phyloP scores from a whole-genome alignment of 495 filamentous ascomycete species.

The Daldinia decipiens region DNA sequence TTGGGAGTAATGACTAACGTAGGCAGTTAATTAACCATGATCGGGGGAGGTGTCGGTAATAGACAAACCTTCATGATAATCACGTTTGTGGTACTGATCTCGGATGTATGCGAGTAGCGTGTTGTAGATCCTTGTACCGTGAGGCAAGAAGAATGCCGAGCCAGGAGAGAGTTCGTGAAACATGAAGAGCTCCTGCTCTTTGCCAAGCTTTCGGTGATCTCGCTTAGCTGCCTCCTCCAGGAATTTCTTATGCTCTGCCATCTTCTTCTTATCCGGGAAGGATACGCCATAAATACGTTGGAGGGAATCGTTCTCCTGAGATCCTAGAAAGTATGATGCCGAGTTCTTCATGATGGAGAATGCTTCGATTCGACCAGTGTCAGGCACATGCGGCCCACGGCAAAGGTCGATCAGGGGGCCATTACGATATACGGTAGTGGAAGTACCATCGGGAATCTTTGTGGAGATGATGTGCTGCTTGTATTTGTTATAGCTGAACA shows the following conservation, averaged over 20 bases:
- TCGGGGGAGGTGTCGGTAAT: neutral
- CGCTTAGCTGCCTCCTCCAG: constrained; percentile 96
- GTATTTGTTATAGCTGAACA: constrained; percentile 96
- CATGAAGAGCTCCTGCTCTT: constrained; percentile 96
- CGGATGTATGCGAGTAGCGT: constrained; percentile 81
- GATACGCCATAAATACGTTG: constrained; percentile 97
- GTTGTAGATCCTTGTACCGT: constrained; percentile 93
- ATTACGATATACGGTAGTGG: constrained; percentile 90
- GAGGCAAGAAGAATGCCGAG: constrained; percentile 92
- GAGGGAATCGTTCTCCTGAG: constrained; percentile 89
- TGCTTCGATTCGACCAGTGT: constrained; percentile 90
- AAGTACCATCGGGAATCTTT: constrained; percentile 86
- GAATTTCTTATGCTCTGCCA: constrained; percentile 90
- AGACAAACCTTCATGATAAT: constrained; percentile 75
- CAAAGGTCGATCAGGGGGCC: constrained; percentile 63
- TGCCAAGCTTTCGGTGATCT: constrained; percentile 89
- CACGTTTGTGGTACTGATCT: constrained; percentile 90
- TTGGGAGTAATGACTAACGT: constrained; percentile 83
- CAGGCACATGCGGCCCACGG: constrained; percentile 84
- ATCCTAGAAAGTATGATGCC: constrained; percentile 95
- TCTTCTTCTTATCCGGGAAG: constrained; percentile 95
- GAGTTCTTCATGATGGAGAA: constrained; percentile 95
- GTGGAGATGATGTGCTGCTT: constrained; percentile 96
- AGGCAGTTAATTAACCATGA: neutral
- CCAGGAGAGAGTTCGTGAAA: constrained; percentile 93